Conservation (phyloP, 2,329 filamentous ascomycete genomes). For the Cadophora gregata region DNA sequence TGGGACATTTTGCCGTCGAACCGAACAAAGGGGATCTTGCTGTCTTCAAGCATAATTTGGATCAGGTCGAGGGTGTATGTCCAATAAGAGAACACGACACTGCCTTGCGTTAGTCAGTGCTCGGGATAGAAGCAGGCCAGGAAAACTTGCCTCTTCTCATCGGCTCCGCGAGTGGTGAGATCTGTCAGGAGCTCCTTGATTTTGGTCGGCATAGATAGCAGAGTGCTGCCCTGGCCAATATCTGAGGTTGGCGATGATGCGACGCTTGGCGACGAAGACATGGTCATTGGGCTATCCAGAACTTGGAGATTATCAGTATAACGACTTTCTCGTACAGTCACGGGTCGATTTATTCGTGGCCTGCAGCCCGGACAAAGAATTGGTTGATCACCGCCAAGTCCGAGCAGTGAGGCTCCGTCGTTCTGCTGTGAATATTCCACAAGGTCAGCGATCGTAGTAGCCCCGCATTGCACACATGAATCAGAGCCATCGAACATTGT, state of each 20-base stretch:
- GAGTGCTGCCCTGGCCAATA: too few relatives aligned
- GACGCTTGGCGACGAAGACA: neutral
- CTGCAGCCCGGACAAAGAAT: neutral
- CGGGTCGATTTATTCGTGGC: too few relatives aligned
- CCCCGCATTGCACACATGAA: too few relatives aligned
- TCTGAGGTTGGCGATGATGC: too few relatives aligned
- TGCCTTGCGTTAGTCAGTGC: conserved; percentile 1
- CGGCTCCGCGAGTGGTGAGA: neutral
- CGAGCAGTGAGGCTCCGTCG: too few relatives aligned
- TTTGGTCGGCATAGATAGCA: conserved; percentile 32
- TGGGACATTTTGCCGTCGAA: conserved; percentile 52
- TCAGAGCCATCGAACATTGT: too few relatives aligned
- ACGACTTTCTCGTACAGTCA: too few relatives aligned
- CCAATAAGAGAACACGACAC: conserved; percentile 32
- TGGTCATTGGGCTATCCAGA: neutral
- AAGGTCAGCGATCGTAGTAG: too few relatives aligned
- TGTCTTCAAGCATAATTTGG: conserved; percentile 14
- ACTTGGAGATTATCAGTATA: neutral
- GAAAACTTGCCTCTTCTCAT: neutral
- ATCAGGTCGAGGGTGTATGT: conserved; percentile 27
- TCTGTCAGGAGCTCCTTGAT: conserved; percentile 28
- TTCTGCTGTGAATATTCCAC: too few relatives aligned
- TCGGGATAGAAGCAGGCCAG: too few relatives aligned
- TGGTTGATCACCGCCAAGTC: too few relatives aligned
- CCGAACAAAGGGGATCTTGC: conserved; percentile 40